A percentile compares a stretch with the other conserved stretches of the same genome.
Conservation (phyloP, 345 rosid species). For the Bruguiera sexangula region DNA sequence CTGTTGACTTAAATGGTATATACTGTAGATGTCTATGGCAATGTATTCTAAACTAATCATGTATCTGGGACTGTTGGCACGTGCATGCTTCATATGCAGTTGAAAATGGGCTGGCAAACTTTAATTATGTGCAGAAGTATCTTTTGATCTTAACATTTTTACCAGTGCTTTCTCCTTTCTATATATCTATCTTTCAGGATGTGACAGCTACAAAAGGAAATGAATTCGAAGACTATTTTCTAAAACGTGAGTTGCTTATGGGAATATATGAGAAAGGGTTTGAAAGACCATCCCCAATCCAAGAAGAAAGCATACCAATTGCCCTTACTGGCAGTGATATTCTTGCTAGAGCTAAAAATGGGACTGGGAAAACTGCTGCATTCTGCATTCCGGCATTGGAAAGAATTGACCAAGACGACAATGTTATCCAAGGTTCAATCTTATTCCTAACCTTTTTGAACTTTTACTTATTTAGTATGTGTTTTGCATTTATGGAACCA, state of each 20-base stretch:
- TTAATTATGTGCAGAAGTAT: neutral
- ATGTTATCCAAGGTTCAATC: conserved; percentile 84
- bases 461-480: neutral
- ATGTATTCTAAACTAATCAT: neutral
- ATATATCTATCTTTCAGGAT: conserved; percentile 49
- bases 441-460: neutral
- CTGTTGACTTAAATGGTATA: neutral
- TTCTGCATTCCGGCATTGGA: conserved; percentile 96
- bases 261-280: conserved; percentile 99
- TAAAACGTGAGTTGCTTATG: conserved; percentile 90
- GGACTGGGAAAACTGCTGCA: conserved; percentile 99
- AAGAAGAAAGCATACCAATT: conserved; percentile 99
- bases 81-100: too few species aligned
- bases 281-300: conserved; percentile 98
- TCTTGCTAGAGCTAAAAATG: conserved; percentile 99
- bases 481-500: neutral
- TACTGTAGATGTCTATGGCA: neutral
- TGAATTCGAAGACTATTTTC: conserved; percentile 97
- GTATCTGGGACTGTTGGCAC: too few species aligned
- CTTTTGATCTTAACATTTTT: neutral
- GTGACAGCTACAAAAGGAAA: conserved; percentile 99
- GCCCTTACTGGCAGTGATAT: conserved; percentile 98
- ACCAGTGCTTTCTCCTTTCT: neutral
- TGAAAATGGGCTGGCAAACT: too few species aligned
- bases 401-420: conserved; percentile 91